Evolutionary conservation across 345 rosid species (phyloP).

Genomic region (Euphorbia lathyris): DNA sequence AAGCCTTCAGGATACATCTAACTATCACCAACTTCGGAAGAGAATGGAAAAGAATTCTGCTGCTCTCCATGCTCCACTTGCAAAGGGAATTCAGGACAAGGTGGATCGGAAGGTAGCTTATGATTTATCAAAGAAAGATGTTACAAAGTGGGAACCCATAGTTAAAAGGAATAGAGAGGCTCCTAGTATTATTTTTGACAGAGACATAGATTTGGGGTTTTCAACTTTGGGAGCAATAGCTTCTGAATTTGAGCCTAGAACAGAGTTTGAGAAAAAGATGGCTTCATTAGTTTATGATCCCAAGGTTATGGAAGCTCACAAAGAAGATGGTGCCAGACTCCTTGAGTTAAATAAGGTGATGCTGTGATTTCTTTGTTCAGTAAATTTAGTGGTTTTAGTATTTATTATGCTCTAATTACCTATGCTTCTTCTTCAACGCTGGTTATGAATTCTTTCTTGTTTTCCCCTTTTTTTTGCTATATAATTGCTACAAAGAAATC

Average conservation of each 20-base stretch:
- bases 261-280: slow-evolving; percentile 89
- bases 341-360: slow-evolving; percentile 80
- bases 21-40: slow-evolving; percentile 55
- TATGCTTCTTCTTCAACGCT: neutral
- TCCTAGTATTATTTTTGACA: slow-evolving; percentile 66
- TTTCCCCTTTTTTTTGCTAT: neutral
- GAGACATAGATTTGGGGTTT: slow-evolving; percentile 63
- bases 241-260: slow-evolving; percentile 85
- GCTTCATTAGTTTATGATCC: slow-evolving; percentile 62
- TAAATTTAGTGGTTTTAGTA: slow-evolving; percentile 7
- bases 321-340: slow-evolving; percentile 76
- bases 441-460: neutral
- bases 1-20: slow-evolving; percentile 63
- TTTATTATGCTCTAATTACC: neutral
- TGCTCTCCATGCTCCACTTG: slow-evolving; percentile 72
- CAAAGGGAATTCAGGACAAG: slow-evolving; percentile 64
- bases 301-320: slow-evolving; percentile 68
- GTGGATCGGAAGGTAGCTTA: slow-evolving; percentile 72
- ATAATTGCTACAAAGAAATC: neutral
- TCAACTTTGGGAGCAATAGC: slow-evolving; percentile 96
- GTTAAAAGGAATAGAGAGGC: slow-evolving; percentile 89
- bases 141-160: slow-evolving; percentile 69
- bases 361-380: slow-evolving; percentile 2
- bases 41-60: slow-evolving; percentile 46
- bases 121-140: slow-evolving; percentile 53